Conservation (phyloP, 2,329 filamentous ascomycete genomes). For the Trichoderma sp. region DNA sequence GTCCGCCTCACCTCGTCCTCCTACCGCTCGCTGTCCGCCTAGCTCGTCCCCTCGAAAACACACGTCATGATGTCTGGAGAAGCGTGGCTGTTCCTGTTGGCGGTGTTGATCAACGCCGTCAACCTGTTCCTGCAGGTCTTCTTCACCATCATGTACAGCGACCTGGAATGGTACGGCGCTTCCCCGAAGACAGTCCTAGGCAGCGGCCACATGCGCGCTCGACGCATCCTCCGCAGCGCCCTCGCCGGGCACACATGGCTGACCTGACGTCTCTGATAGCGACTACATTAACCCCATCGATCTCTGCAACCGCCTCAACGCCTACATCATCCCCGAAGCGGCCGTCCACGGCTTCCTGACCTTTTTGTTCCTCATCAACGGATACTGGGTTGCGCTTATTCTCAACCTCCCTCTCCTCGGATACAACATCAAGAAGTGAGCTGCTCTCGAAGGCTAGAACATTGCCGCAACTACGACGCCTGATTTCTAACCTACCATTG, state of each 20-base stretch:
- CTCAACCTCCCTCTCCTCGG: conserved; percentile 89
- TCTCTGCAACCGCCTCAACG: conserved; percentile 99
- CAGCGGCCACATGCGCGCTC: conserved; percentile 12
- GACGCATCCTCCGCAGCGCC: conserved; percentile 28
- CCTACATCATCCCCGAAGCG: conserved; percentile 98
- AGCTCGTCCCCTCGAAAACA: conserved; percentile 34
- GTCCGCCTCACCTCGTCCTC: too few relatives aligned
- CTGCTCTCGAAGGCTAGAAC: conserved; percentile 33
- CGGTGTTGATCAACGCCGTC: conserved; percentile 99
- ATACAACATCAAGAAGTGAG: conserved; percentile 98
- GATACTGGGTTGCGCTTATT: conserved; percentile 93
- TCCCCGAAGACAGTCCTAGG: conserved; percentile 1
- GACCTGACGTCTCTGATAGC: conserved; percentile 49
- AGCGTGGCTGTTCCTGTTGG: conserved; percentile 96
- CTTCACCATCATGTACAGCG: conserved; percentile 99
- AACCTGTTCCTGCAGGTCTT: conserved; percentile 99
- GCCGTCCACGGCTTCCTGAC: conserved; percentile 96
- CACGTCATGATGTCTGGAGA: conserved; percentile 79
- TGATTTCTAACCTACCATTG: conserved; percentile 32
- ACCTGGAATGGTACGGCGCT: conserved; percentile 87
- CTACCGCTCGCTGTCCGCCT: background rate
- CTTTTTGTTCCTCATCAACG: conserved; percentile 95
- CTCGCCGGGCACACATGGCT: conserved; percentile 11
- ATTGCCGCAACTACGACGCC: background rate
- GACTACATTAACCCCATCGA: conserved; percentile 99